phyloP scores from a whole-genome alignment of 208 protist species.

The Trypanosomatidae sp. region DNA sequence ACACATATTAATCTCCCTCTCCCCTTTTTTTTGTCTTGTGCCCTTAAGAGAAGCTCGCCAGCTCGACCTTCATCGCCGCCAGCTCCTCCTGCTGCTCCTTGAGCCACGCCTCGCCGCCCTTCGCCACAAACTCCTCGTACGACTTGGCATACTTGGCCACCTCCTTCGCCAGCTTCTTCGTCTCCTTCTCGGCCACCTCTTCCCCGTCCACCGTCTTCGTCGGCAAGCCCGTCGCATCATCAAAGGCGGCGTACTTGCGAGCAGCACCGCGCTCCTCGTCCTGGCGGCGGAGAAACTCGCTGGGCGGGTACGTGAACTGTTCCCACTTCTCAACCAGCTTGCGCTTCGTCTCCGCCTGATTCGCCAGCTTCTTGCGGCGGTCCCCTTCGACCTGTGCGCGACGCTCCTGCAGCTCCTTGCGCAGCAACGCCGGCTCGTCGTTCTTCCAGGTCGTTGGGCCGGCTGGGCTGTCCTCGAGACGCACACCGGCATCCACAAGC shows the following conservation, averaged over 20 bases:
- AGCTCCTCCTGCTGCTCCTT: slow-evolving; percentile 52
- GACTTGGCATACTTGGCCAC: slow-evolving; percentile 67
- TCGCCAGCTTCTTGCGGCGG: slow-evolving; percentile 45
- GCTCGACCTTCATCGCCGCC: slow-evolving; percentile 29
- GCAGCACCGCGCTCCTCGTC: no score
- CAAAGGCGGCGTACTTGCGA: slow-evolving; percentile 61
- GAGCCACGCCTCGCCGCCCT: slow-evolving; percentile 64
- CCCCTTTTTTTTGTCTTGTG: slow-evolving; percentile 3
- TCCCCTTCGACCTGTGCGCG: no score
- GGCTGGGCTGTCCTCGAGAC: slow-evolving; percentile 78
- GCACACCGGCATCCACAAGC: slow-evolving; percentile 76
- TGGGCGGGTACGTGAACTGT: slow-evolving; percentile 40
- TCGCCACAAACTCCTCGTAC: slow-evolving; percentile 72
- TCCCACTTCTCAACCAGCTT: slow-evolving; percentile 22
- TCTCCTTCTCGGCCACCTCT: slow-evolving; percentile 56
- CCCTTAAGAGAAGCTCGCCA: no score
- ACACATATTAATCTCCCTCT: no score
- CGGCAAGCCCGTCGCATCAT: slow-evolving; percentile 55
- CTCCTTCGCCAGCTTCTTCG: slow-evolving; percentile 78
- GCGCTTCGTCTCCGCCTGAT: slow-evolving; percentile 58
- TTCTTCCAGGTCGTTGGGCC: slow-evolving; percentile 75
- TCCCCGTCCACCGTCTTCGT: slow-evolving; percentile 37
- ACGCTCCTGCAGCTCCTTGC: slow-evolving; percentile 53
- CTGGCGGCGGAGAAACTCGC: slow-evolving; percentile 40
- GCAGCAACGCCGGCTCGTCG: slow-evolving; percentile 64